A percentile compares a stretch with the other conserved stretches of the same genome.
These are phyloP conservation scores for Penicillium nucicola DNA, from an alignment of 495 filamentous ascomycete species.

Conservation along the genomic window DNA sequence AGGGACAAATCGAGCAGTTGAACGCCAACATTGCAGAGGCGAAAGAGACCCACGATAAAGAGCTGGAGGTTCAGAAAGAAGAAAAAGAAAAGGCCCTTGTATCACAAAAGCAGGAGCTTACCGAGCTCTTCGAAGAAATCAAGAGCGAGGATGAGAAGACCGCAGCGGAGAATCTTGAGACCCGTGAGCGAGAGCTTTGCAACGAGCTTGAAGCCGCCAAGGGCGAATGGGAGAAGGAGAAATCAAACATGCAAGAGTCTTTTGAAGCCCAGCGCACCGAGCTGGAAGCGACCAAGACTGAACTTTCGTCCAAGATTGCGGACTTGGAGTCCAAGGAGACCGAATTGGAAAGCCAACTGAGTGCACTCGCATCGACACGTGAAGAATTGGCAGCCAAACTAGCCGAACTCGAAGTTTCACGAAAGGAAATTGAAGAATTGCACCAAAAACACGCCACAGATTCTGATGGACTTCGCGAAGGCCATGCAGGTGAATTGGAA, in stretches of 20 bases:
- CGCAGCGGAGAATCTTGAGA: constrained; percentile 35
- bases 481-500: constrained; percentile 31
- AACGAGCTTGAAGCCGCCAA: constrained; percentile 37
- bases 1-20: constrained; percentile 50
- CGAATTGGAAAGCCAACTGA: constrained; percentile 23
- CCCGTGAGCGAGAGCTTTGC: constrained; percentile 37
- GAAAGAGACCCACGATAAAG: constrained; percentile 32
- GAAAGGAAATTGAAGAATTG: constrained; percentile 29
- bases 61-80: constrained; percentile 36
- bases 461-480: constrained; percentile 14
- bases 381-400: constrained; percentile 23
- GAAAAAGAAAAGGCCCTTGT: constrained; percentile 36
- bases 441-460: constrained; percentile 17
- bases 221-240: constrained; percentile 44
- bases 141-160: constrained; percentile 47
- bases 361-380: constrained; percentile 32
- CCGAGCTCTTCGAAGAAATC: constrained; percentile 46
- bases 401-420: constrained; percentile 14
- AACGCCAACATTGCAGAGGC: constrained; percentile 46
- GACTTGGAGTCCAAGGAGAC: constrained; percentile 20
- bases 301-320: constrained; percentile 33
- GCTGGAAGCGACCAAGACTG: constrained; percentile 30
- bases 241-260: constrained; percentile 38
- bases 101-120: constrained; percentile 42
- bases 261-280: constrained; percentile 36